A percentile compares a stretch with the other conserved stretches of the same genome.
Conservation (phyloP, 106 monocot genomes). For the Amphibolis antarctica region DNA sequence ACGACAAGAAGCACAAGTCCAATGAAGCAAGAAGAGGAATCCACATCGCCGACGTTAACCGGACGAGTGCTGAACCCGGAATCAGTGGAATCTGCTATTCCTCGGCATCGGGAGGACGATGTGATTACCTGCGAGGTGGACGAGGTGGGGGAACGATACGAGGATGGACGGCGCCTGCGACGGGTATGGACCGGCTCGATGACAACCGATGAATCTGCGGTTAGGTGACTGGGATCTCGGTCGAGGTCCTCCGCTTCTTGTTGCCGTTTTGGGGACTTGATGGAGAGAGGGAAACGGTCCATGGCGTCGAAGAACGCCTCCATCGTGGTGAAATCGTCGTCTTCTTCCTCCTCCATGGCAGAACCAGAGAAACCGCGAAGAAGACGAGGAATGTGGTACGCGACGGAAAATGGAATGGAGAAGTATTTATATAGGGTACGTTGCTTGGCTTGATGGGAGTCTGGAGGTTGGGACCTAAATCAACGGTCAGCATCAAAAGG, state of each 20-base stretch:
- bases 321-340: neutral
- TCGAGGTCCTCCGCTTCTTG: neutral
- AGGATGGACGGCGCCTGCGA: neutral
- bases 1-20: slow-evolving; percentile 21
- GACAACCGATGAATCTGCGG: too few species aligned
- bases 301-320: slow-evolving; percentile 9
- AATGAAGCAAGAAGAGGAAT: neutral
- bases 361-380: too few species aligned
- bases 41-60: neutral
- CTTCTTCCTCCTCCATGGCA: neutral
- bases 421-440: too few species aligned
- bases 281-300: neutral
- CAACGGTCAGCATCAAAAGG: too few species aligned
- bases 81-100: neutral
- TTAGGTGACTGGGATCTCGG: neutral
- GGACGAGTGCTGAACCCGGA: neutral
- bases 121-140: neutral
- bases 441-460: too few species aligned
- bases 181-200: neutral
- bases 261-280: neutral
- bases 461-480: too few species aligned
- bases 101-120: neutral
- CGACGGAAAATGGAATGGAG: too few species aligned
- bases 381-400: too few species aligned
- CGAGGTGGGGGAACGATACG: neutral